phyloP scores from a whole-genome alignment of 2,329 filamentous ascomycete genomes.

The Calonectria hongkongensis region DNA sequence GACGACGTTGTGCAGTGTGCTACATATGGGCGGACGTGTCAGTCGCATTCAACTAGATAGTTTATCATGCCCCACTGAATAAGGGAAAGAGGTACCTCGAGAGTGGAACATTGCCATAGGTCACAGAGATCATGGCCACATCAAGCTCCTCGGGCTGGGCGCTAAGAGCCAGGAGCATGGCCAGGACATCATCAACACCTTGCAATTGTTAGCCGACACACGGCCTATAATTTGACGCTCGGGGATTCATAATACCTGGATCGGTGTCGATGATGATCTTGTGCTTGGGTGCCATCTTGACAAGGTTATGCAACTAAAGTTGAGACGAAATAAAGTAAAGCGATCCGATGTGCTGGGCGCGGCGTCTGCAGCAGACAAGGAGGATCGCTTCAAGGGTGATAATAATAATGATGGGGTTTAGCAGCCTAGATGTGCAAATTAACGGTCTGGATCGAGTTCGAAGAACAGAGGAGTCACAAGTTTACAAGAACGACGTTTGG shows the following conservation, averaged over 20 bases:
- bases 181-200: slow-evolving; percentile 93
- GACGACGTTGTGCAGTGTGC: slow-evolving; percentile 91
- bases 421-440: not conserved
- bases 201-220: slow-evolving; percentile 27
- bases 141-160: slow-evolving; percentile 90
- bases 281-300: slow-evolving; percentile 78
- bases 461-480: not conserved
- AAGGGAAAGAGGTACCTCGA: slow-evolving; percentile 74
- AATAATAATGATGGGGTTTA: not conserved
- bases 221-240: too few species aligned
- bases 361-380: too few species aligned
- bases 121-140: slow-evolving; percentile 88
- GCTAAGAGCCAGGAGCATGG: slow-evolving; percentile 89
- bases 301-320: not conserved
- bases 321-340: not conserved
- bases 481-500: slow-evolving; percentile 19
- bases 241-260: slow-evolving; percentile 75
- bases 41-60: not conserved
- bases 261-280: slow-evolving; percentile 98
- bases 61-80: not conserved
- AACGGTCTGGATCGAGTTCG: not conserved
- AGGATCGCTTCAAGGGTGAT: not conserved
- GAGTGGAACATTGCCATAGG: slow-evolving; percentile 94
- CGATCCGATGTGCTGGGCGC: too few species aligned
- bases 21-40: slow-evolving; percentile 58